Percentiles rank a stretch among this genome's conserved stretches.
These are phyloP conservation scores for Stagonosporopsis rhizophila DNA, from an alignment of 2,329 filamentous ascomycete genomes.

Conservation along the genomic window DNA sequence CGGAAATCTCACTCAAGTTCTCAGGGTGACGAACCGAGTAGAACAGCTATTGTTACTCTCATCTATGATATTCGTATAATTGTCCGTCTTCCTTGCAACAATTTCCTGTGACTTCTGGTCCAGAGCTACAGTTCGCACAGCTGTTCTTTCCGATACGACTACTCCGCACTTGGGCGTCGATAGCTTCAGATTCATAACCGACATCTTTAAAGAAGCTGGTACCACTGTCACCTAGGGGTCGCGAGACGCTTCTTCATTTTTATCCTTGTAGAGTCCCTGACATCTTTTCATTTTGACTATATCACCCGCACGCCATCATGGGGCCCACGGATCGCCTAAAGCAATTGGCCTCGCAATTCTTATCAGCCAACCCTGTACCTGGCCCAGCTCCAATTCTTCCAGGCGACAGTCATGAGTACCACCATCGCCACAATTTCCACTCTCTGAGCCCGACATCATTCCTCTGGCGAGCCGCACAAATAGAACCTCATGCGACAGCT, in stretches of 20 bases:
- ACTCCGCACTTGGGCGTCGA: conserved; percentile 27
- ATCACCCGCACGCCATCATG: conserved; percentile 6
- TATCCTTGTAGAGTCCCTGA: background rate
- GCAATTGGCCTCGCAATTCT: conserved; percentile 49
- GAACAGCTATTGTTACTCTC: background rate
- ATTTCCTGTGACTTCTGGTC: background rate
- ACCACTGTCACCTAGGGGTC: background rate
- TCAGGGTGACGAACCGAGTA: background rate
- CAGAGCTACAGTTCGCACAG: conserved; percentile 7
- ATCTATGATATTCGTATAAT: background rate
- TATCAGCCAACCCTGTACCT: conserved; percentile 39
- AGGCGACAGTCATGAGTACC: conserved; percentile 48
- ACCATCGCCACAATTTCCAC: conserved; percentile 69
- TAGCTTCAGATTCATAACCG: conserved; percentile 14
- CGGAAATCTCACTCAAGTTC: conserved; percentile 7
- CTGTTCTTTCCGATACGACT: conserved; percentile 10
- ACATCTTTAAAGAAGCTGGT: conserved; percentile 16
- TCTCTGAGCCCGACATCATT: conserved; percentile 88
- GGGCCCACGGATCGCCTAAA: conserved; percentile 40
- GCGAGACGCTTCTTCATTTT: background rate
- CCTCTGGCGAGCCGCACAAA: conserved; percentile 81
- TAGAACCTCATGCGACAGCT: conserved; percentile 82
- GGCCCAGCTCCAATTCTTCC: conserved; percentile 47
- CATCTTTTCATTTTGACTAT: background rate
- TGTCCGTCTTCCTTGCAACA: background rate